Evolutionary conservation across 2,329 filamentous ascomycete species (phyloP).

Genomic region (Fusarium napiforme): DNA sequence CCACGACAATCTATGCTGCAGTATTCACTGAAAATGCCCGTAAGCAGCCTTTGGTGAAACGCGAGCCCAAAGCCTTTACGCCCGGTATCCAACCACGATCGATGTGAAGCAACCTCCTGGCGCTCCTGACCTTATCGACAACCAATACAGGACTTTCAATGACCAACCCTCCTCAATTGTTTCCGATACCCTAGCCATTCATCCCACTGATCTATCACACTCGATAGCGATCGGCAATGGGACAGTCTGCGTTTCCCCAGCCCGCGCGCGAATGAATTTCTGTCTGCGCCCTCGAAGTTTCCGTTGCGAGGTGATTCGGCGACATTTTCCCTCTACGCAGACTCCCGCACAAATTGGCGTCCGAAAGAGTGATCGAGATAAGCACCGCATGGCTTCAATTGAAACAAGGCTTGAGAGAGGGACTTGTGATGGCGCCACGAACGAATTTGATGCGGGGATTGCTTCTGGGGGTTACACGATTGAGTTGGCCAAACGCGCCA

Average conservation of each 20-base stretch:
- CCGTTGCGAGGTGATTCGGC: not conserved
- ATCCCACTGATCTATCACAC: not conserved
- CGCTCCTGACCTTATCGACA: not conserved
- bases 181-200: not conserved
- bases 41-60: not conserved
- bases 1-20: not conserved
- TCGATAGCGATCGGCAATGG: not conserved
- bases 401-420: not conserved
- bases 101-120: not conserved
- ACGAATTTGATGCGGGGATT: not conserved
- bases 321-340: not conserved
- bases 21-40: not conserved
- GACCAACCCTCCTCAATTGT: not conserved
- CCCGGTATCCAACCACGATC: not conserved
- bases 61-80: not conserved
- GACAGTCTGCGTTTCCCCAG: not conserved
- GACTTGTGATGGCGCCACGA: constrained; percentile 3
- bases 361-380: not conserved
- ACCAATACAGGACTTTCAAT: not conserved
- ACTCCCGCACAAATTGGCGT: constrained; percentile 1
- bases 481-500: not conserved
- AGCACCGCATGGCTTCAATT: not conserved
- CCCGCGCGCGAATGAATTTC: not conserved
- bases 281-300: not conserved
- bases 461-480: constrained; percentile 9